Evolutionary conservation across 805 yeast genomes (phyloP).

Genomic region (Wickerhamomyces hampshirensis): DNA sequence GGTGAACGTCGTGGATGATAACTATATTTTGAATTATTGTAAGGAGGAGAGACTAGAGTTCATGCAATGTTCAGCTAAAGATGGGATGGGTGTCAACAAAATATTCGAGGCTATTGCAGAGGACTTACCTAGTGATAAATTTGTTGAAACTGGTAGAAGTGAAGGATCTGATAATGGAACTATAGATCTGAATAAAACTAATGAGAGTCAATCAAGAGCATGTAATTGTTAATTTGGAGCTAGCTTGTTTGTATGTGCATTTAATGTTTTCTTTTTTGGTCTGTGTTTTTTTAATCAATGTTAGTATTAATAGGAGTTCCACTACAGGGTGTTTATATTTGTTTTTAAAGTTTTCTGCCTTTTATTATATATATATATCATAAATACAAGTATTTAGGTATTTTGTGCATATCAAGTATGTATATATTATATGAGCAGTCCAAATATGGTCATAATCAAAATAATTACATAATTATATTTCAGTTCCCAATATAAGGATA

Average conservation of each 20-base stretch:
- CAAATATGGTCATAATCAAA: background rate
- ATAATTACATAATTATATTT: no score
- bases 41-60: conserved; percentile 23
- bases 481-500: background rate
- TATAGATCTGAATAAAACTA: conserved; percentile 27
- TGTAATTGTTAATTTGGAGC: conserved; percentile 9
- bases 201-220: conserved; percentile 2
- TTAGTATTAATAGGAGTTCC: no score
- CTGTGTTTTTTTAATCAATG: conserved; percentile 5
- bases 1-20: conserved; percentile 21
- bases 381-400: background rate
- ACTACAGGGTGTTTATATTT: no score
- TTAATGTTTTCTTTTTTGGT: no score
- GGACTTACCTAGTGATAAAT: conserved; percentile 37
- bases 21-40: conserved; percentile 6
- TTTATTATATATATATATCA: no score
- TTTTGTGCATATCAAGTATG: background rate
- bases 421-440: background rate
- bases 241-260: no score
- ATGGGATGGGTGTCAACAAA: conserved; percentile 54
- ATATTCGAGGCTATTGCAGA: conserved; percentile 39
- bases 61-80: conserved; percentile 44
- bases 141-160: conserved; percentile 3
- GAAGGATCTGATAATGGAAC: conserved; percentile 20
- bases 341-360: background rate